Evolutionary conservation across 176 grass and related monocot genomes (phyloP), one percentile per base, ranked within the genome.

Genomic region (Oryza rufipogon): DNA sequence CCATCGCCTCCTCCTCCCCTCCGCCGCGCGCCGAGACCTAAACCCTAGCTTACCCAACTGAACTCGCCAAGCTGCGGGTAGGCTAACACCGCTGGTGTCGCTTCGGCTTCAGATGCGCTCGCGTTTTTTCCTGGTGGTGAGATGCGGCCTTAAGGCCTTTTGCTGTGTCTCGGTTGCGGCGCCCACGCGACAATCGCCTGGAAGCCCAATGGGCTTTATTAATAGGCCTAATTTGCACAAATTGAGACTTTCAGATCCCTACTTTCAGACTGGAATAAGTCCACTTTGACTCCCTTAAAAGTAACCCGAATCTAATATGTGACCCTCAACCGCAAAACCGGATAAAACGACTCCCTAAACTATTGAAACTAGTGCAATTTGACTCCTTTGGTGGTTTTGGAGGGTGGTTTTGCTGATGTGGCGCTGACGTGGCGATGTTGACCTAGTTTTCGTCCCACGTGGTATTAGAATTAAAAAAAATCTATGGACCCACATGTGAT

Each of bases 11-110:
- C 54, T 58, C 19, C 54, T 58, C 8, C 28, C 68, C 77, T 81
- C 85, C 38, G 45, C 85, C 38, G 34, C 77, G 11, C 6, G 33
- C 32, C 44, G 13, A 87, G 70, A 84, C 77, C 73, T 84, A 81
- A 87, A 85, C 73, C 82, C 86, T 88, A 88, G 78, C 73, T 73
- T 74, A 48, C 81, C 69, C 68, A 65, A 80, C 23, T 64, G 66
- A 84, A 48, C 49, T 34, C 51, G 9, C 76, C 38, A 61, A 42
- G 68, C 25, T 47, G 44, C 83, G 45, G 54, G 6, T 9, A 17
- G 49, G 49, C 14, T 52, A 4, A 4, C 49, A 58, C 54, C 54
- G 54, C 54, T 58, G 6, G 54, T 2, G 5, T 58, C 41, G 78
- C 83, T 81, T 77, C 83, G 17, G 73, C 78, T 60, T 17, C 72